A percentile compares a stretch with the other conserved stretches of the same genome.
phyloP scores from a whole-genome alignment of 1,284 basidiomycete species.

The Rhodotorula sp. region DNA sequence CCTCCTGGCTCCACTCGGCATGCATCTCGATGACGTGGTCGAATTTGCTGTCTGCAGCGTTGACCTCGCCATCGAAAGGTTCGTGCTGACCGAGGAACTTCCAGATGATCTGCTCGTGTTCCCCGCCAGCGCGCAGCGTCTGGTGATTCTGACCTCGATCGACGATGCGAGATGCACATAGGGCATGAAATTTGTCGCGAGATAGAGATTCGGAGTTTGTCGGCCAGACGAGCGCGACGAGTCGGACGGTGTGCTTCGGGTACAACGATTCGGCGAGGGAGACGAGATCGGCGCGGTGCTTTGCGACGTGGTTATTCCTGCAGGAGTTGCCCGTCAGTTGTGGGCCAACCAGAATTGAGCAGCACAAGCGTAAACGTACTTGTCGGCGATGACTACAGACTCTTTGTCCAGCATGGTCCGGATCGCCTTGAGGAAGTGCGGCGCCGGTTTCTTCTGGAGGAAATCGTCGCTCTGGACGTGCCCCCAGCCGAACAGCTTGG shows the following conservation, averaged over 20 bases:
- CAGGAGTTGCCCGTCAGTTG: not conserved
- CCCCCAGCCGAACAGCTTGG: conserved; percentile 72
- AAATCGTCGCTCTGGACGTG: conserved; percentile 95
- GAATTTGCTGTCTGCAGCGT: conserved; percentile 55
- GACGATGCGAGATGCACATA: conserved; percentile 72
- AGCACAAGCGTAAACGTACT: conserved; percentile 55
- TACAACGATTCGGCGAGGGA: conserved; percentile 43
- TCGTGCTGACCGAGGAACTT: conserved; percentile 69
- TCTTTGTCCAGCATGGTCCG: conserved; percentile 60
- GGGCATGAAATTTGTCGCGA: conserved; percentile 60
- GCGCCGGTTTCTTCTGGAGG: conserved; percentile 70
- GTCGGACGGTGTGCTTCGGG: conserved; percentile 57
- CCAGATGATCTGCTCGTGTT: conserved; percentile 79
- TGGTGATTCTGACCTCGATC: conserved; percentile 80
- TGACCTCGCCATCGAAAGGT: conserved; percentile 56
- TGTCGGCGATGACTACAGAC: conserved; percentile 84
- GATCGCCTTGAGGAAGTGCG: conserved; percentile 75
- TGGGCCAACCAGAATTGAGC: not conserved
- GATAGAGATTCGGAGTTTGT: conserved; percentile 58
- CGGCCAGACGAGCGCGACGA: conserved; percentile 77
- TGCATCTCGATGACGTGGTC: conserved; percentile 67
- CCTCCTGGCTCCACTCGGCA: conserved; percentile 58
- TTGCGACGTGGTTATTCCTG: conserved; percentile 81
- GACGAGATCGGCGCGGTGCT: conserved; percentile 69
- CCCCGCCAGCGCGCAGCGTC: conserved; percentile 59